Evolutionary conservation across 305 asterid genomes (phyloP).

Genomic region (Fraxinus xanthoxyloides): DNA sequence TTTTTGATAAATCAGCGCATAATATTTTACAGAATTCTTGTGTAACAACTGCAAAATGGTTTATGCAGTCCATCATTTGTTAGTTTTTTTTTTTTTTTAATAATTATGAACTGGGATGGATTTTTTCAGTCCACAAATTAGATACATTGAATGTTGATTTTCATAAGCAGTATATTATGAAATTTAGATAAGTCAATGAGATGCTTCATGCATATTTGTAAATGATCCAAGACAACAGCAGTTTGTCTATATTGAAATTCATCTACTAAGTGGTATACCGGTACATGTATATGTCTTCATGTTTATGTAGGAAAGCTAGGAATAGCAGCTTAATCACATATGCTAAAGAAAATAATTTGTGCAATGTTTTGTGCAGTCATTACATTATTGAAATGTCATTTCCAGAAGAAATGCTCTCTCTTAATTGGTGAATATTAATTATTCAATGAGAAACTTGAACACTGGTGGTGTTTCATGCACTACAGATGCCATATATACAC

Average conservation of each 20-base stretch:
- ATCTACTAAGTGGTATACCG: not conserved
- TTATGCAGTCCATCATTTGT: not conserved
- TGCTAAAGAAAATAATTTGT: not conserved
- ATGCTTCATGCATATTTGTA: not conserved
- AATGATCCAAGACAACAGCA: not conserved
- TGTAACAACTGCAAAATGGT: not conserved
- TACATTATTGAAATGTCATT: not conserved
- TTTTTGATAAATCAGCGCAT: not conserved
- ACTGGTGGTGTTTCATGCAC: not conserved
- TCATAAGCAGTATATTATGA: not conserved
- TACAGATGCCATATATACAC: not conserved
- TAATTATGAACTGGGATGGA: not conserved
- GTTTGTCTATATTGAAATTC: not conserved
- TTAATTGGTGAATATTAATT: not conserved
- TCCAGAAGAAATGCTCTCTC: not conserved
- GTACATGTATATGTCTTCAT: not conserved
- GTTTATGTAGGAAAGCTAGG: not conserved
- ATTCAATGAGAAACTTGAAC: not conserved
- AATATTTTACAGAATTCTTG: not conserved
- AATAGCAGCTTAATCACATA: not conserved
- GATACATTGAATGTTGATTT: not conserved
- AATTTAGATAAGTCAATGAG: not conserved
- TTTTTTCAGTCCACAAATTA: not conserved
- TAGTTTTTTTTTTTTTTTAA: not conserved
- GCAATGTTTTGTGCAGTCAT: not conserved